Evolutionary conservation across 192 early-diverging fungal species (phyloP).

Genomic region (Coemansia sp.): DNA sequence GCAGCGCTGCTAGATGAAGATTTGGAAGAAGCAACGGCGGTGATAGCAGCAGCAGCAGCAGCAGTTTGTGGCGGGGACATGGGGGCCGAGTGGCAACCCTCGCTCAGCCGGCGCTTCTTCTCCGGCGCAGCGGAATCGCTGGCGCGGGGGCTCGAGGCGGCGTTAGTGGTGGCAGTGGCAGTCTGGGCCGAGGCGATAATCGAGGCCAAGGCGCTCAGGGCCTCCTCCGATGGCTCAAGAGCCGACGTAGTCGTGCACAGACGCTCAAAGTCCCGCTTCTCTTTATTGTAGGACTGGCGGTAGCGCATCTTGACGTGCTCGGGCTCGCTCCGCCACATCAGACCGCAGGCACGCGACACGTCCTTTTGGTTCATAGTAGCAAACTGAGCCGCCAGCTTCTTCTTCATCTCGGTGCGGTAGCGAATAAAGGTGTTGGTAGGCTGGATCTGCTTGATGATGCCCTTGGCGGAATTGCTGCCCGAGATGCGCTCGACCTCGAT

Average conservation of each 20-base stretch:
- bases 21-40: background rate
- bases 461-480: constrained; percentile 45
- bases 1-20: background rate
- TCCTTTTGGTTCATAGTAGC: constrained; percentile 58
- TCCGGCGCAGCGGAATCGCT: constrained; percentile 4
- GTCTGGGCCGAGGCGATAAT: constrained; percentile 34
- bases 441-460: constrained; percentile 56
- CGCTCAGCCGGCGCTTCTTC: constrained; percentile 51
- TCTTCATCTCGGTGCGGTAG: constrained; percentile 60
- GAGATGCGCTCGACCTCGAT: constrained; percentile 54
- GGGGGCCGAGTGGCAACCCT: constrained; percentile 46
- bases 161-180: constrained; percentile 5
- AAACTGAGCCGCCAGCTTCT: constrained; percentile 53
- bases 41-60: background rate
- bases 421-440: constrained; percentile 61
- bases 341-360: constrained; percentile 57
- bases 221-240: constrained; percentile 49
- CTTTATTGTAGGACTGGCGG: constrained; percentile 58
- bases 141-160: background rate
- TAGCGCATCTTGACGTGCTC: constrained; percentile 59
- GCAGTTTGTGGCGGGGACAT: constrained; percentile 44
- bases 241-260: constrained; percentile 49
- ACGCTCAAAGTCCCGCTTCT: constrained; percentile 59
- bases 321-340: constrained; percentile 61
- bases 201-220: constrained; percentile 41